Evolutionary conservation across 2,329 filamentous ascomycete species (phyloP).

Genomic region (Pseudogymnoascus pannorum): DNA sequence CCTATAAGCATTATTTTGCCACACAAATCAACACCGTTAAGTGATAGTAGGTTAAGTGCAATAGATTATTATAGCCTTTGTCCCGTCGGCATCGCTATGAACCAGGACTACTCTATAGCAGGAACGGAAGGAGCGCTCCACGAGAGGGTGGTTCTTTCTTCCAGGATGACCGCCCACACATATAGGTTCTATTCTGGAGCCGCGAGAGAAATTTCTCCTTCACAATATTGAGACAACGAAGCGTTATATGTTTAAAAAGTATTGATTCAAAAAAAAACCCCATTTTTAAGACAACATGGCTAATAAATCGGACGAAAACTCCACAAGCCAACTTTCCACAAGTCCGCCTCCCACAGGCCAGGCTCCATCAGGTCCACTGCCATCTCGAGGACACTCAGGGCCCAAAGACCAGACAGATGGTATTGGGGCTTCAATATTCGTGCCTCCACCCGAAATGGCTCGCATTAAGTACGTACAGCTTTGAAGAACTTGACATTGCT

Average conservation of each 20-base stretch:
- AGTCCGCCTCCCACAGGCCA: background rate
- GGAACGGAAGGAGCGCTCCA: background rate
- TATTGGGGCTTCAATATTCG: background rate
- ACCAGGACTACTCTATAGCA: background rate
- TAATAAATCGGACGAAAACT: background rate
- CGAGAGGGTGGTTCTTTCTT: background rate
- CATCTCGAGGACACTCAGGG: background rate
- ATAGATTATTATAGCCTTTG: background rate
- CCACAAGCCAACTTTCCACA: background rate
- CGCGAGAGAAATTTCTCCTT: background rate
- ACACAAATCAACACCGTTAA: background rate
- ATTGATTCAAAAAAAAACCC: slow-evolving; percentile 1
- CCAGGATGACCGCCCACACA: background rate
- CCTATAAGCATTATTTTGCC: background rate
- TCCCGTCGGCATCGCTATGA: background rate
- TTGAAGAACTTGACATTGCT: background rate
- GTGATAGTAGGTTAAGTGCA: background rate
- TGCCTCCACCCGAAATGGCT: slow-evolving; percentile 13
- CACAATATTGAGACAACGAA: background rate
- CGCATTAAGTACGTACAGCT: slow-evolving; percentile 56
- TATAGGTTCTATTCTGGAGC: background rate
- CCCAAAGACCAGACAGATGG: background rate
- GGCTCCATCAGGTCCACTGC: background rate
- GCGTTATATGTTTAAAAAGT: background rate
- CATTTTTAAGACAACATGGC: background rate